Evolutionary conservation across 805 yeast species (phyloP).

Genomic region (Debaryomyces maramus): DNA sequence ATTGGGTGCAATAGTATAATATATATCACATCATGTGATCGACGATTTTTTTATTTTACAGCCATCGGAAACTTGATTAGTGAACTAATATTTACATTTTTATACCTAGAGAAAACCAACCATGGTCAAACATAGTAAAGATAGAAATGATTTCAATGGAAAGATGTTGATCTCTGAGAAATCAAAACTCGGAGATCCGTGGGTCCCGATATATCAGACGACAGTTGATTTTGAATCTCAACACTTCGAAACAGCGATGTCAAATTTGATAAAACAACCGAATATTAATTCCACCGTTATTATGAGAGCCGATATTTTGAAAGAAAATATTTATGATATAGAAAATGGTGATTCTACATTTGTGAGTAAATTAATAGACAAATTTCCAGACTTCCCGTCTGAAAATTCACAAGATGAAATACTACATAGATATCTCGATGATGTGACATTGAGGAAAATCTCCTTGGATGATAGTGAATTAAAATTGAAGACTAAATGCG

Average conservation of each 20-base stretch:
- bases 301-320: conserved; percentile 79
- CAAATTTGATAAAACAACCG: conserved; percentile 76
- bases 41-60: not conserved
- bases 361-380: conserved; percentile 23
- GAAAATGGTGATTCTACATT: conserved; percentile 31
- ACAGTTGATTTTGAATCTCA: conserved; percentile 48
- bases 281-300: conserved; percentile 91
- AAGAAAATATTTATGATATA: conserved; percentile 46
- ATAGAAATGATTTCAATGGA: conserved; percentile 5
- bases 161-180: conserved; percentile 14
- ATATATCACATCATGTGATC: not conserved
- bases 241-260: conserved; percentile 76
- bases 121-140: conserved; percentile 9
- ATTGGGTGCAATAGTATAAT: not conserved
- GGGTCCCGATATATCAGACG: conserved; percentile 60
- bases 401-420: conserved; percentile 18
- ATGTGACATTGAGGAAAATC: conserved; percentile 29
- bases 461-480: conserved; percentile 24
- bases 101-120: no score
- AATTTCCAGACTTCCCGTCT: conserved; percentile 36
- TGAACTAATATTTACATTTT: no score
- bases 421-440: conserved; percentile 35
- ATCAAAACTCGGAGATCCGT: conserved; percentile 55
- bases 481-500: conserved; percentile 36
- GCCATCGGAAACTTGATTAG: not conserved